These are phyloP conservation scores for Xylaria sp. DNA, from an alignment of 495 filamentous ascomycete species.

Conservation along the genomic window DNA sequence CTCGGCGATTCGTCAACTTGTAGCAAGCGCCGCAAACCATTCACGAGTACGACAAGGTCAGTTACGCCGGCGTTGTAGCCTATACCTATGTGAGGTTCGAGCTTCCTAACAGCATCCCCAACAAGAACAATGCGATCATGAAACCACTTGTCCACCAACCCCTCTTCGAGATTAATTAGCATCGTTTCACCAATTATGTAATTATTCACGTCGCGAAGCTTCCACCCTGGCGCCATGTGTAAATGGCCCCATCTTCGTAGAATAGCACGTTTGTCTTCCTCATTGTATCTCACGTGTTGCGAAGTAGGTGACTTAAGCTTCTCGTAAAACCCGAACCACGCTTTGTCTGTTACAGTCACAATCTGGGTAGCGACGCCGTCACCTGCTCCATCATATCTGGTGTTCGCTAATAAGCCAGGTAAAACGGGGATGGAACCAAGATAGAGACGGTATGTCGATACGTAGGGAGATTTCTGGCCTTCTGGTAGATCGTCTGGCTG, in stretches of 20 bases:
- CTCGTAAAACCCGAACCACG: too few relatives aligned
- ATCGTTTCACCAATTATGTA: too few relatives aligned
- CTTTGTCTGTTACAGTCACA: too few relatives aligned
- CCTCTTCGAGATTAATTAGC: too few relatives aligned
- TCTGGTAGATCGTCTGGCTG: constrained; percentile 17
- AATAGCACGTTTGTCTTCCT: too few relatives aligned
- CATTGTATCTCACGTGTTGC: constrained; percentile 40
- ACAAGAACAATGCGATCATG: constrained; percentile 47
- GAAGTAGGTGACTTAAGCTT: constrained; percentile 36
- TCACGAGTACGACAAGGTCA: background rate
- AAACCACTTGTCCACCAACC: constrained; percentile 44
- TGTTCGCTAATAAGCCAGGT: too few relatives aligned
- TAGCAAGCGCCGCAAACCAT: too few relatives aligned
- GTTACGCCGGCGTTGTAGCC: background rate
- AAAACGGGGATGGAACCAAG: too few relatives aligned
- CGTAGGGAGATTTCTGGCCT: constrained; percentile 26
- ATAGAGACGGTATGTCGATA: background rate
- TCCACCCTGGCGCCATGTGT: constrained; percentile 24
- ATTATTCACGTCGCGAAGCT: constrained; percentile 41
- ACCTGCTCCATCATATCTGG: too few relatives aligned
- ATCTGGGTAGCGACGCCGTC: too few relatives aligned
- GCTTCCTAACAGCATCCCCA: constrained; percentile 44
- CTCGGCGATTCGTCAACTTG: too few relatives aligned
- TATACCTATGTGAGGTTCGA: background rate
- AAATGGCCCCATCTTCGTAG: constrained; percentile 40